Evolutionary conservation across 192 early-diverging fungal genomes (phyloP).

Genomic region (Spinellus fusiger): DNA sequence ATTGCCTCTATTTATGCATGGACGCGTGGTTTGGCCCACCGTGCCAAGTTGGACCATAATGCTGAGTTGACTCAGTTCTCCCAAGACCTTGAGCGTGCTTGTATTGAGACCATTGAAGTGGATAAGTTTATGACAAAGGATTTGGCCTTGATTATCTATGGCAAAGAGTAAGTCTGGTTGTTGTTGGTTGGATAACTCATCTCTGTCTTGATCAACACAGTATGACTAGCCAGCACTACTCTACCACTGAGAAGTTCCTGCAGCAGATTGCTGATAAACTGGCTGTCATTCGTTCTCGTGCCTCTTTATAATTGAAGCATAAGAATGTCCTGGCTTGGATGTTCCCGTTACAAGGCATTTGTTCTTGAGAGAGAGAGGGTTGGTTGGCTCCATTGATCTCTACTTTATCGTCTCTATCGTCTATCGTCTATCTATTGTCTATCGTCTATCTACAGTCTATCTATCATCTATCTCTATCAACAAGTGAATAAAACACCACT

Average conservation of each 20-base stretch:
- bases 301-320: constrained; percentile 17
- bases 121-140: constrained; percentile 96
- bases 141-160: constrained; percentile 91
- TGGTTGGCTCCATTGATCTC: no score
- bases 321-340: no score
- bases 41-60: constrained; percentile 89
- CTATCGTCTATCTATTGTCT: no score
- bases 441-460: no score
- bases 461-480: no score
- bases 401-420: no score
- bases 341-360: no score
- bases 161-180: constrained; percentile 47
- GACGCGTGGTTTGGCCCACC: constrained; percentile 90
- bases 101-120: constrained; percentile 81
- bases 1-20: constrained; percentile 96
- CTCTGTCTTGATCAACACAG: no score
- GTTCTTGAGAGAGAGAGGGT: no score
- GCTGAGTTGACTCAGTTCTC: constrained; percentile 67
- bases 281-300: constrained; percentile 18
- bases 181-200: neutral
- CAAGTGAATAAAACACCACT: no score
- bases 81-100: constrained; percentile 77
- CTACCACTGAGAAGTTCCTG: constrained; percentile 85
- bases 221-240: constrained; percentile 76
- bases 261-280: constrained; percentile 65